Percentiles rank a stretch among this genome's conserved stretches.
Evolutionary conservation across 2,329 filamentous ascomycete species (phyloP).

Genomic region (Claviceps maximensis): DNA sequence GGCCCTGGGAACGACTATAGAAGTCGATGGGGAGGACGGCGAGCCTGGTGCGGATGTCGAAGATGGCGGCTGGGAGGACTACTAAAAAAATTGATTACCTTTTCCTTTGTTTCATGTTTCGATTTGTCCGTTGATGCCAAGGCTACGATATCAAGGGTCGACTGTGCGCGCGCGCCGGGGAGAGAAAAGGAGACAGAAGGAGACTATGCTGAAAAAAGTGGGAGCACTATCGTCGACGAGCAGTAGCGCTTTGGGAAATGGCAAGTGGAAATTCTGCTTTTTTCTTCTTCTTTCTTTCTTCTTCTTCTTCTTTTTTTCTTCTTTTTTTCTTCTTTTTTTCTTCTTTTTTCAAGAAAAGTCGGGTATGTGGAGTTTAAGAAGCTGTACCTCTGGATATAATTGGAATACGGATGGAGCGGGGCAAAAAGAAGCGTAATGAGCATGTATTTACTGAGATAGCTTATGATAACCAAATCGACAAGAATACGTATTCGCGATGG

Average conservation of each 20-base stretch:
- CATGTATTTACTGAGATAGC: neutral
- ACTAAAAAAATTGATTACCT: neutral
- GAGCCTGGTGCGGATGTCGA: conserved; percentile 33
- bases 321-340: neutral
- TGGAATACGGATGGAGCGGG: neutral
- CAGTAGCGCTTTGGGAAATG: neutral
- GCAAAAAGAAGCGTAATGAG: neutral
- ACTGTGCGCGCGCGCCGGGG: too few species aligned
- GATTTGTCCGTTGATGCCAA: neutral
- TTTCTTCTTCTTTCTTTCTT: neutral
- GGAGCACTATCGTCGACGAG: neutral
- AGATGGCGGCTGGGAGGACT: conserved; percentile 26
- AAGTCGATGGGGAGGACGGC: conserved; percentile 43
- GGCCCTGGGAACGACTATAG: conserved; percentile 63
- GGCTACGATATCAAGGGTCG: conserved; percentile 4
- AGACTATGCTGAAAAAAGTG: neutral
- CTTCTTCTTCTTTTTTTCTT: neutral
- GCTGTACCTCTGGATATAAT: neutral
- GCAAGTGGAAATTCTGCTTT: neutral
- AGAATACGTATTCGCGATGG: neutral
- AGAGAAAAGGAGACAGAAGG: neutral
- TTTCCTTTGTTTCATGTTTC: neutral
- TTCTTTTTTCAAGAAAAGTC: neutral
- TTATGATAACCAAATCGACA: neutral
- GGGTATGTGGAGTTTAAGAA: neutral